Evolutionary conservation across 345 rosid species (phyloP), one percentile per base, ranked within the genome.

Genomic region (Aethionema arabicum): DNA sequence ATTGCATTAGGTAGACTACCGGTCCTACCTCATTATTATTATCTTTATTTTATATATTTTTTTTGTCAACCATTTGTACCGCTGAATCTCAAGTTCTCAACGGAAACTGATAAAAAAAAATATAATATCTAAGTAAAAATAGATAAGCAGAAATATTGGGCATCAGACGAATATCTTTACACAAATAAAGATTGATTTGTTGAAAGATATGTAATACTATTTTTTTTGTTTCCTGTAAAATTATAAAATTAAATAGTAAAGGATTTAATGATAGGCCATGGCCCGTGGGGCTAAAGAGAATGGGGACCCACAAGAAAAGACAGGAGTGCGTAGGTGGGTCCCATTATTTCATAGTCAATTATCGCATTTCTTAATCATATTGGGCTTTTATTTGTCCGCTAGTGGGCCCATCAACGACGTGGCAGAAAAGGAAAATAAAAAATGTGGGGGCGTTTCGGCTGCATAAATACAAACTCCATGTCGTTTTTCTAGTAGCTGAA

Each of bases 321-420:
- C 29, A 38, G 37, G 74, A 69, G 38, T 54, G 57, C 45, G 13
- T 6, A 12, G n/a, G 32, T 48, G 41, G 67, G 56, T 9, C 73
- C 73, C 11, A 7, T 31, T 31, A 3, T n/a, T 11, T 11, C 5
- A 4, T 43, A 6, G 5, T 43, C 32, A 43, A 37, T 42, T 21
- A 68, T 67, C 56, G 69, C 61, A 49, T 66, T 47, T 65, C 55
- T 55, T 46, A 16, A 52, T 44, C 43, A 38, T 32, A 32, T 47
- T 69, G 74, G 73, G 52, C 63, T 69, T 69, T 54, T 54, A n/a
- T 54, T 44, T 61, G 61, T 53, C n/a, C 11, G 16, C 16, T 3
- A 8, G 9, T 45, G 30, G 73, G 61, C 51, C 73, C 55, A 9
- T 43, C 12, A 11, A 5, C 7, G 7, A 6, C 47, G 6, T 51